phyloP scores from a whole-genome alignment of 345 rosid genomes.

The Pugionium dolabratum region DNA sequence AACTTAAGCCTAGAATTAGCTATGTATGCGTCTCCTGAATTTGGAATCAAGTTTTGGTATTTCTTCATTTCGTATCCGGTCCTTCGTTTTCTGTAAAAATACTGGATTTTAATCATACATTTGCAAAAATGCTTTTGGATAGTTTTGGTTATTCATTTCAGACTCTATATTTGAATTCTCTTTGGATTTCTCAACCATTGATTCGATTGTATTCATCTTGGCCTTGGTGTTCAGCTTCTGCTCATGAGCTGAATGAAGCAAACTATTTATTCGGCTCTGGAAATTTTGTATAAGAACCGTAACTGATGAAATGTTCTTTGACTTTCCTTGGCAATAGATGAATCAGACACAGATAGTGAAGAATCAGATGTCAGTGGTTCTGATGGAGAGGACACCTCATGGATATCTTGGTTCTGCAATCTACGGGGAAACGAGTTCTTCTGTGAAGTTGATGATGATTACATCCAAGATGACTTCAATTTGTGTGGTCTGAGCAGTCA shows the following conservation, averaged over 20 bases:
- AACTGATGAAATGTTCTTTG: constrained; percentile 12
- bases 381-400: constrained; percentile 86
- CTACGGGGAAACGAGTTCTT: constrained; percentile 92
- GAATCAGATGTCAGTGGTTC: constrained; percentile 96
- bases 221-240: background rate
- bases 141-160: no score
- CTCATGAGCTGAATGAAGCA: background rate
- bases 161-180: no score
- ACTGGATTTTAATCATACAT: background rate
- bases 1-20: background rate
- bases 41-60: constrained; percentile 2
- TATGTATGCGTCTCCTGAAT: constrained; percentile 10
- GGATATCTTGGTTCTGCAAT: constrained; percentile 96
- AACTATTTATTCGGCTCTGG: background rate
- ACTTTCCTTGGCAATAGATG: constrained; percentile 48
- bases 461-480: constrained; percentile 34
- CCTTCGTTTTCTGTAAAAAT: background rate
- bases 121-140: background rate
- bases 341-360: constrained; percentile 90
- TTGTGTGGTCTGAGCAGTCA: constrained; percentile 86
- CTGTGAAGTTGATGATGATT: constrained; percentile 31
- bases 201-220: no score
- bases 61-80: background rate
- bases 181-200: no score
- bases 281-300: background rate